Conservation (phyloP, 192 early-diverging fungal genomes). For the Backusella macrospora region DNA sequence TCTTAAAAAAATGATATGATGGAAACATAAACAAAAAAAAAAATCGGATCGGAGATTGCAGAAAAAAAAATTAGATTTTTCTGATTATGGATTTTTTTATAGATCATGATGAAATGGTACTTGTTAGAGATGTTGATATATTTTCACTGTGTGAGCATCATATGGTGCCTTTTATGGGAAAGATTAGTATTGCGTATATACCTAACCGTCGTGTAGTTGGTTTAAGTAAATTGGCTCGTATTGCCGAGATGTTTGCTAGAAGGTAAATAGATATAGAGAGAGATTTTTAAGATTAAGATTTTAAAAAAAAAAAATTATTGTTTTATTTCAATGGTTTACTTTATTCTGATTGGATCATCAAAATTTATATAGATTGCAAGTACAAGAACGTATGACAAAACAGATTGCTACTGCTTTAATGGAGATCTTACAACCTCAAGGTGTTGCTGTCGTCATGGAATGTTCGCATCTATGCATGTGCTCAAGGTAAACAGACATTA, state of each 20-base stretch:
- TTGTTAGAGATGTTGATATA: constrained; percentile 95
- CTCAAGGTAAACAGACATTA: constrained; percentile 27
- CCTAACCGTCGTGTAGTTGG: constrained; percentile 95
- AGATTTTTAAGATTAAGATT: neutral
- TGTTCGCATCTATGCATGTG: constrained; percentile 67
- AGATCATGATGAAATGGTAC: constrained; percentile 99
- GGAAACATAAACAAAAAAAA: constrained; percentile 5
- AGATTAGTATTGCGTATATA: constrained; percentile 97
- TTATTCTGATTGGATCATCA: neutral
- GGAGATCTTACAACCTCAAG: constrained; percentile 91
- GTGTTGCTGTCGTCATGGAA: constrained; percentile 98
- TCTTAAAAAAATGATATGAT: neutral
- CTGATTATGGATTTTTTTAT: constrained; percentile 13
- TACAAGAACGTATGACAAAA: constrained; percentile 98
- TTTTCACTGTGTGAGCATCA: constrained; percentile 99
- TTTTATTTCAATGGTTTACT: neutral
- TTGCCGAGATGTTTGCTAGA: constrained; percentile 98
- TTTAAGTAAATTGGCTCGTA: constrained; percentile 94
- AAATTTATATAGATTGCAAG: constrained; percentile 69
- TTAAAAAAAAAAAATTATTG: constrained; percentile 6
- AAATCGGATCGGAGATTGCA: neutral
- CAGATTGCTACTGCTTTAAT: constrained; percentile 91
- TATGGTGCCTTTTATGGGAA: constrained; percentile 97
- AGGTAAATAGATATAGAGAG: constrained; percentile 28
- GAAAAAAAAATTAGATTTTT: constrained; percentile 12